A percentile compares a stretch with the other conserved stretches of the same genome.
These are phyloP conservation scores for Kluyveromyces sp. DNA, from an alignment of 1,139 yeast species.

Conservation along the genomic window DNA sequence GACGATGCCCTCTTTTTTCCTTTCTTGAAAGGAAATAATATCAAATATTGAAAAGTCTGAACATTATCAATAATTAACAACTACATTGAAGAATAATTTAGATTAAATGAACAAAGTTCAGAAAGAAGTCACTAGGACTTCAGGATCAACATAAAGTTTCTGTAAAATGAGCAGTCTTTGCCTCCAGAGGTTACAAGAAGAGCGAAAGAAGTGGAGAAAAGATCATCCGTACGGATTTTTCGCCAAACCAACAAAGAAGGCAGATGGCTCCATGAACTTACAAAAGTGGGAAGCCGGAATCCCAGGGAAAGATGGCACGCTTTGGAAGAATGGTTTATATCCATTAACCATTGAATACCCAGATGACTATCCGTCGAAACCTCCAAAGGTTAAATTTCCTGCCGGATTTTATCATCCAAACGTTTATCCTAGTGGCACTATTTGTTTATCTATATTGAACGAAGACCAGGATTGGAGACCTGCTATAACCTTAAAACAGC, in stretches of 20 bases:
- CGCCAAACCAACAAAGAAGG: constrained; percentile 75
- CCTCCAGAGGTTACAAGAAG: constrained; percentile 76
- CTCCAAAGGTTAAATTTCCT: constrained; percentile 88
- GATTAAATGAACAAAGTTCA: too few relatives aligned
- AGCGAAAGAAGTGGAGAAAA: constrained; percentile 94
- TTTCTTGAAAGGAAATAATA: too few relatives aligned
- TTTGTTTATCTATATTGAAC: constrained; percentile 84
- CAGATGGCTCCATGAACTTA: constrained; percentile 78
- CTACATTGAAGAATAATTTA: too few relatives aligned
- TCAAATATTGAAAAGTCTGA: too few relatives aligned
- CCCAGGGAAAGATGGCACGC: constrained; percentile 82
- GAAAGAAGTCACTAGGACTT: too few relatives aligned
- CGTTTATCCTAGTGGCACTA: constrained; percentile 93
- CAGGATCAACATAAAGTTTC: neutral
- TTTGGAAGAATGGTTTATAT: constrained; percentile 78
- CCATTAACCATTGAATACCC: constrained; percentile 82
- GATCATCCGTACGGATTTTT: constrained; percentile 97
- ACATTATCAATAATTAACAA: too few relatives aligned
- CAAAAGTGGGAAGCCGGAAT: constrained; percentile 91
- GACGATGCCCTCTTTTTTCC: too few relatives aligned
- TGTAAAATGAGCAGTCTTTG: constrained; percentile 42
- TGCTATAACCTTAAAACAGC: constrained; percentile 85
- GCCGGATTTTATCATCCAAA: constrained; percentile 91
- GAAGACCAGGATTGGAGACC: constrained; percentile 99
- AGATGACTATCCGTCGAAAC: constrained; percentile 91